phyloP scores from a whole-genome alignment of 805 yeast species.

The Ogataea sp. region DNA sequence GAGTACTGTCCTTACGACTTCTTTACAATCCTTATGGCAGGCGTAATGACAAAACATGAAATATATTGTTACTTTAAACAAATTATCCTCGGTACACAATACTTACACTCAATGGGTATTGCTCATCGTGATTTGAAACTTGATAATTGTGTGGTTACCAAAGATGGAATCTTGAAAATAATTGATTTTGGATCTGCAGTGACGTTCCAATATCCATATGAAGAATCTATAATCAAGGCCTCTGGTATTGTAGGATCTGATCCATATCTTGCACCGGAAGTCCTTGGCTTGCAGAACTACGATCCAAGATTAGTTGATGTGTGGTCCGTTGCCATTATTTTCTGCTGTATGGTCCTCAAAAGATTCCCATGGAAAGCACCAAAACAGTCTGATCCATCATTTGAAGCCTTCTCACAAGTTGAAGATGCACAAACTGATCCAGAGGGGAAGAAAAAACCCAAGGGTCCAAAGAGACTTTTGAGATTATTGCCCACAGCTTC shows the following conservation, averaged over 20 bases:
- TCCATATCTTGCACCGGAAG: conserved; percentile 94
- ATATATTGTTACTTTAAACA: conserved; percentile 78
- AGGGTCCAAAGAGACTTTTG: conserved; percentile 67
- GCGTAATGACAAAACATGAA: conserved; percentile 63
- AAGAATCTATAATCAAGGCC: conserved; percentile 43
- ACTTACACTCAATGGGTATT: conserved; percentile 73
- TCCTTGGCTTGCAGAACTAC: conserved; percentile 45
- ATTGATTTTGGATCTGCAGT: conserved; percentile 94
- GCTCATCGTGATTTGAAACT: conserved; percentile 91
- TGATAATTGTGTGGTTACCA: conserved; percentile 84
- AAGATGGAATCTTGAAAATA: conserved; percentile 68
- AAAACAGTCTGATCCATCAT: conserved; percentile 66
- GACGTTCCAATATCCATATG: conserved; percentile 41
- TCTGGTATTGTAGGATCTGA: conserved; percentile 92
- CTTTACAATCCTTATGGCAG: conserved; percentile 88
- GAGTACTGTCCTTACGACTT: conserved; percentile 90
- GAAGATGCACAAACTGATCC: neutral
- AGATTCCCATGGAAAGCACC: conserved; percentile 97
- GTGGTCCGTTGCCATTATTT: conserved; percentile 92
- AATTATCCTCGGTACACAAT: conserved; percentile 63
- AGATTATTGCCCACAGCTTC: conserved; percentile 64
- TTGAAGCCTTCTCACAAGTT: conserved; percentile 46
- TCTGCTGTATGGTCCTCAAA: conserved; percentile 79
- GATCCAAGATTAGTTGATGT: conserved; percentile 87
- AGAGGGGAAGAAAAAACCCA: conserved; percentile 5